These are phyloP conservation scores for Ophiosphaerella narmari DNA, from an alignment of 2,329 filamentous ascomycete species.

Conservation along the genomic window DNA sequence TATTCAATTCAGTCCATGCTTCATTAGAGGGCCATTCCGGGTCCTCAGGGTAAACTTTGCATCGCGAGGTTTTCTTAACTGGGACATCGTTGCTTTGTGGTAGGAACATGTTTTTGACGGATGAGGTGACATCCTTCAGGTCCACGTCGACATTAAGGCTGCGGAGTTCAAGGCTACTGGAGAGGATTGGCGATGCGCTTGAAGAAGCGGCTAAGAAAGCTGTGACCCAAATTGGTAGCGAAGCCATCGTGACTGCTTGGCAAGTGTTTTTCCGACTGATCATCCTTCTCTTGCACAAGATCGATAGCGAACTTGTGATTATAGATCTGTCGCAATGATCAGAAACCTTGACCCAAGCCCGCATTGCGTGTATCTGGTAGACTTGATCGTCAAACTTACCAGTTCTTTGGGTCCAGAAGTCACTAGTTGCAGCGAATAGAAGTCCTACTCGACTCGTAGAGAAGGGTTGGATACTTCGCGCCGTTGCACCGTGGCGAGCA, in stretches of 20 bases:
- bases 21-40: conserved; percentile 54
- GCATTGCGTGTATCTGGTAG: not conserved
- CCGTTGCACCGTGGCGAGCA: not conserved
- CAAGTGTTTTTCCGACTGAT: not conserved
- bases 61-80: conserved; percentile 35
- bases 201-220: conserved; percentile 27
- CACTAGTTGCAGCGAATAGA: no score
- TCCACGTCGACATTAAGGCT: conserved; percentile 22
- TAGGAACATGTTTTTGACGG: conserved; percentile 27
- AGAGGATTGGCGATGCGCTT: conserved; percentile 25
- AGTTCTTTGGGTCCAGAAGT: not conserved
- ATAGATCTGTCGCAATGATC: conserved; percentile 12
- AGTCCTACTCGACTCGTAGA: not conserved
- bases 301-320: conserved; percentile 6
- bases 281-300: conserved; percentile 6
- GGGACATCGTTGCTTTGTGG: conserved; percentile 14
- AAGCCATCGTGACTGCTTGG: conserved; percentile 15
- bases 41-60: conserved; percentile 56
- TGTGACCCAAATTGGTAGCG: conserved; percentile 24
- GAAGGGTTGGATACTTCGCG: not conserved
- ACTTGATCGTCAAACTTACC: not conserved
- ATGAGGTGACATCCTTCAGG: conserved; percentile 22
- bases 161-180: conserved; percentile 3
- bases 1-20: conserved; percentile 55
- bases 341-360: conserved; percentile 6